These are phyloP conservation scores for Tylopilus orsonianus DNA, from an alignment of 1,284 basidiomycete genomes.

Conservation along the genomic window DNA sequence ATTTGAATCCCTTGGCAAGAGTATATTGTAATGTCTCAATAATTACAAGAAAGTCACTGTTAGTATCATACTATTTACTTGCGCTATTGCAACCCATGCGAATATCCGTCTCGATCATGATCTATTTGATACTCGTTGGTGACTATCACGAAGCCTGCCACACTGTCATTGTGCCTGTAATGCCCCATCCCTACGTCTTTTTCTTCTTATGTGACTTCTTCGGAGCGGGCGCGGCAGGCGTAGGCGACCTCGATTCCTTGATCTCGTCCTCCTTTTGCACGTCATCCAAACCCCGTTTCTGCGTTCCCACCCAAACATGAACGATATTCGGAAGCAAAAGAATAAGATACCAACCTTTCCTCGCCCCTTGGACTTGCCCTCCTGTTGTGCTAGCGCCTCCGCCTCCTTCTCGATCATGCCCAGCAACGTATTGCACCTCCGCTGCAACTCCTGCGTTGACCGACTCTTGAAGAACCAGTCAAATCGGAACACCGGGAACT, in stretches of 20 bases:
- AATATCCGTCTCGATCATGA: no score
- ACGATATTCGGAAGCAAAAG: neutral
- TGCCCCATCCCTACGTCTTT: conserved; percentile 41
- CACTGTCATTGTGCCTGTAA: no score
- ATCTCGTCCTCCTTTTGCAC: conserved; percentile 56
- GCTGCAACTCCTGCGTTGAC: conserved; percentile 86
- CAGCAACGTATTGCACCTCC: conserved; percentile 88
- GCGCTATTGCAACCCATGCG: no score
- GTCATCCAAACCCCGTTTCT: conserved; percentile 71
- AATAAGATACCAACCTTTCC: conserved; percentile 53
- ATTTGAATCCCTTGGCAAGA: no score
- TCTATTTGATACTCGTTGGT: no score
- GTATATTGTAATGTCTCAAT: no score
- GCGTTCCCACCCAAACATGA: conserved; percentile 3
- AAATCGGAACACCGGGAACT: conserved; percentile 96
- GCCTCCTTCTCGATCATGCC: conserved; percentile 93
- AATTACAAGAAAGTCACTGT: no score
- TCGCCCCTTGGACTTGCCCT: conserved; percentile 59
- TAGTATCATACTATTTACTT: no score
- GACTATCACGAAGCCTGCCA: no score
- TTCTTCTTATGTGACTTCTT: conserved; percentile 57
- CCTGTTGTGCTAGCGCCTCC: conserved; percentile 62
- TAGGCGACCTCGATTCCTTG: conserved; percentile 57
- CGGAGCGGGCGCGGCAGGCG: conserved; percentile 43
- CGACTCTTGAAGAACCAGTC: conserved; percentile 99